Evolutionary conservation across 257 asterid genomes (phyloP), one percentile per base, ranked within the genome.

Genomic region (Solanum commersonii): DNA sequence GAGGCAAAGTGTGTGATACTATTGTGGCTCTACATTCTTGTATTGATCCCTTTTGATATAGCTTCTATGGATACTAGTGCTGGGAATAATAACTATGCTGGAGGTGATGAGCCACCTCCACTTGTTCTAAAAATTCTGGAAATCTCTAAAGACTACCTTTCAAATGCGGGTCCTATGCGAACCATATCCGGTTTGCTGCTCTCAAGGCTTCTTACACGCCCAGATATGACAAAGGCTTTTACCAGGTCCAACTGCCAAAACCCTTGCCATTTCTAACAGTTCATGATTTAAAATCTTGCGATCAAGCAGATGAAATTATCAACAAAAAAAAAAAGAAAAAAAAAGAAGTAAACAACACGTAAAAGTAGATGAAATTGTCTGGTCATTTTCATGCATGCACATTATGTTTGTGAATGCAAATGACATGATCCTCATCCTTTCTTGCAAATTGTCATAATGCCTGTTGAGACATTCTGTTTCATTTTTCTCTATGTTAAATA

Each of bases 131-230:
- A 93, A 93, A 94, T 96, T 88, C 78, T 96, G 87, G 95, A 94
- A 35, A 85, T 93, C 88, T 94, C 98, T 67, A 97, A 94, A 91
- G 98, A 95, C 86, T 96, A 92, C 93, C 89, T 97, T 90, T 94
- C 99, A 87, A 95, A 68, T 89, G 94, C 99, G 38, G 99, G 99
- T 87, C 99, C 99, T 60, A 97, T 94, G 99, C 96, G 99, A 60
- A 92, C 94, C 84, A 95, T 96, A 76, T 92, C 98, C 87, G 99
- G 98, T 70, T 87, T 97, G 92, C 93, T 97, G 89, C 96, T 97
- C 89, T 94, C 99, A 74, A 95, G 86, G 93, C 98, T 97, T 90
- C 92, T 97, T 87, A 94, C 98, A 84, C 98, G 99, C 84, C 98
- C 98, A 5, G 99, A 97, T 92, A 96, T 96, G 99, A 88, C 91